A percentile compares a stretch with the other conserved stretches of the same genome.
These are phyloP conservation scores for Taxillus chinensis DNA, from an alignment of 164 flowering plant genomes.

Conservation along the genomic window DNA sequence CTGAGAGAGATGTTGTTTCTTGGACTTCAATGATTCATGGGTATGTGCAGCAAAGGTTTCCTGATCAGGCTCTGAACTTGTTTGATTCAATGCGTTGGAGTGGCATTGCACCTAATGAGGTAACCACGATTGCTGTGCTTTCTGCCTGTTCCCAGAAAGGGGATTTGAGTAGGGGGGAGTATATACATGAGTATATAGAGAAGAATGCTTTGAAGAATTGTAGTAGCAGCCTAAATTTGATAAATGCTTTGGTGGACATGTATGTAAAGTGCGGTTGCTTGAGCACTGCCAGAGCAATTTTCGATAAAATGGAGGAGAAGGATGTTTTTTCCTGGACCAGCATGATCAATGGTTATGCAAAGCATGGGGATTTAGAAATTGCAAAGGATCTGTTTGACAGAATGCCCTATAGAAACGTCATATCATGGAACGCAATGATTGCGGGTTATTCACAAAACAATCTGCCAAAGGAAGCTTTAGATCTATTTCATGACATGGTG, in stretches of 20 bases:
- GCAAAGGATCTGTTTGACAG: slow-evolving; percentile 43
- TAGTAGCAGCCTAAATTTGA: slow-evolving; percentile 29
- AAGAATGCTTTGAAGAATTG: slow-evolving; percentile 11
- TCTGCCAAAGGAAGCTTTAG: slow-evolving; percentile 44
- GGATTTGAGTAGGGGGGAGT: slow-evolving; percentile 30
- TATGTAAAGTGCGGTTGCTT: slow-evolving; percentile 59
- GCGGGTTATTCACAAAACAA: slow-evolving; percentile 61
- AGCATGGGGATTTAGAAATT: slow-evolving; percentile 33
- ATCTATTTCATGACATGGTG: slow-evolving; percentile 48
- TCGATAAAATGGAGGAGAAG: slow-evolving; percentile 34
- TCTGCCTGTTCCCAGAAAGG: slow-evolving; percentile 52
- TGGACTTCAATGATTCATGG: slow-evolving; percentile 63
- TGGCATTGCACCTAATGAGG: slow-evolving; percentile 47
- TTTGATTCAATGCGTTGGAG: slow-evolving; percentile 32
- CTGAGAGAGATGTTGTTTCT: slow-evolving; percentile 42
- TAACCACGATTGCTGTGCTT: slow-evolving; percentile 54
- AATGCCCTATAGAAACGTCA: slow-evolving; percentile 56
- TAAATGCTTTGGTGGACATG: slow-evolving; percentile 63
- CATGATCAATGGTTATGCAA: slow-evolving; percentile 67
- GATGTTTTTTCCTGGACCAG: slow-evolving; percentile 73
- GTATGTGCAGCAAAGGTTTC: slow-evolving; percentile 17
- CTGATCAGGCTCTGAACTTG: slow-evolving; percentile 36
- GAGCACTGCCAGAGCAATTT: slow-evolving; percentile 36
- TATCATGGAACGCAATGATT: slow-evolving; percentile 72
- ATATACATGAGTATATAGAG: slow-evolving; percentile 26